A percentile compares a stretch with the other conserved stretches of the same genome.
These are phyloP conservation scores for Aspergillus versicolor DNA, from an alignment of 2,329 filamentous ascomycete genomes.

Conservation along the genomic window DNA sequence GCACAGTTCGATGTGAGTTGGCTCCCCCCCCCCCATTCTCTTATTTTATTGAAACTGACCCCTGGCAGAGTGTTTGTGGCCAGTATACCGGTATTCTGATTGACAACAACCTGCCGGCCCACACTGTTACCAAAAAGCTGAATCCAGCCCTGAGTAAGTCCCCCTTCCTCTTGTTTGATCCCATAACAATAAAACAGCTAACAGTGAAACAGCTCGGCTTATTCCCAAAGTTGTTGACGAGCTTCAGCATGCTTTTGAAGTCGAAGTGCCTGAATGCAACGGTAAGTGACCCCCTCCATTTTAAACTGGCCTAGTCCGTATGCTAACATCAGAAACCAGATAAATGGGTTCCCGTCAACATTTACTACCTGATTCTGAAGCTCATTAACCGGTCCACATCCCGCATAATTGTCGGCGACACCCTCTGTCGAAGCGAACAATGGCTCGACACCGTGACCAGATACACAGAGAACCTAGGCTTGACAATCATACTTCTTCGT, in stretches of 20 bases:
- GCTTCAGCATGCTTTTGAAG: constrained; percentile 24
- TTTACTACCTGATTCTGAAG: constrained; percentile 28
- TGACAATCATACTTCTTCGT: constrained; percentile 32
- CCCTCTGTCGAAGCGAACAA: constrained; percentile 36
- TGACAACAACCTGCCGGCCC: constrained; percentile 23
- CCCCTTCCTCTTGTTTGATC: background rate
- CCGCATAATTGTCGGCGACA: constrained; percentile 41
- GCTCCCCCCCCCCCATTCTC: background rate
- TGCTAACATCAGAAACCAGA: constrained; percentile 10
- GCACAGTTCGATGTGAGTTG: constrained; percentile 26
- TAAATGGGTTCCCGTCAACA: constrained; percentile 23
- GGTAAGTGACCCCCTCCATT: constrained; percentile 11
- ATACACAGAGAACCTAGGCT: constrained; percentile 38
- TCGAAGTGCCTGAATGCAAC: constrained; percentile 25
- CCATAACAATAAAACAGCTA: background rate
- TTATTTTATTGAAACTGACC: background rate
- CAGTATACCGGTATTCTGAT: constrained; percentile 28
- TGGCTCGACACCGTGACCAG: constrained; percentile 37
- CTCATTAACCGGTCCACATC: constrained; percentile 42
- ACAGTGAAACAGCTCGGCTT: constrained; percentile 20
- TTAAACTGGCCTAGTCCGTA: too few species aligned
- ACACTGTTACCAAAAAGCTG: constrained; percentile 25
- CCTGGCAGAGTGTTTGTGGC: constrained; percentile 27
- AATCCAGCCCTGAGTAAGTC: constrained; percentile 25
- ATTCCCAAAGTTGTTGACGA: constrained; percentile 27